phyloP scores from a whole-genome alignment of 371 early-diverging fungal species.

The Massospora cicadina region DNA sequence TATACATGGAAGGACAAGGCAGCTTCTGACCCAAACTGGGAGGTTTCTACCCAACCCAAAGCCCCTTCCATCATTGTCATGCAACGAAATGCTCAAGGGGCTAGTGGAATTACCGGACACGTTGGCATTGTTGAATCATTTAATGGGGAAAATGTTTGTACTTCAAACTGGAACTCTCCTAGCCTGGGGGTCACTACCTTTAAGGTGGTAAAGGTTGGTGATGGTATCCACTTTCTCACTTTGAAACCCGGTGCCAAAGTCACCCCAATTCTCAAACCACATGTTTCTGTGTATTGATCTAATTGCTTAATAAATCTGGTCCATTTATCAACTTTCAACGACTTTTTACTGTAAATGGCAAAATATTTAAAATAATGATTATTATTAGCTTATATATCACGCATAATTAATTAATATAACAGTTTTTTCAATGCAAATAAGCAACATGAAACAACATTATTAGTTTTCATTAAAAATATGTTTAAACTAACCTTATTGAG shows the following conservation, averaged over 20 bases:
- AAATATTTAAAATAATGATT: too few species aligned
- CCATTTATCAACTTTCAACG: too few species aligned
- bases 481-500: too few species aligned
- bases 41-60: constrained; percentile 2
- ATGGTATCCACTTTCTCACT: neutral
- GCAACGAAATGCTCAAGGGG: neutral
- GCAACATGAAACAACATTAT: too few species aligned
- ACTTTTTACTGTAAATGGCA: too few species aligned
- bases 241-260: neutral
- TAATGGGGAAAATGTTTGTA: neutral
- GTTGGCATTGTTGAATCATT: constrained; percentile 9
- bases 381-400: too few species aligned
- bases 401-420: too few species aligned
- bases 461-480: too few species aligned
- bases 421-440: too few species aligned
- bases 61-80: constrained; percentile 10
- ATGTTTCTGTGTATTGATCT: neutral
- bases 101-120: constrained; percentile 1
- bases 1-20: neutral
- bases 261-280: neutral
- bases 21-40: constrained; percentile 3
- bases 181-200: neutral
- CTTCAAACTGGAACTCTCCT: constrained; percentile 9
- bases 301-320: neutral
- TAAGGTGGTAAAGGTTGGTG: neutral